Evolutionary conservation across 164 flowering plant species (phyloP).

Genomic region (Hamamelis virginiana): DNA sequence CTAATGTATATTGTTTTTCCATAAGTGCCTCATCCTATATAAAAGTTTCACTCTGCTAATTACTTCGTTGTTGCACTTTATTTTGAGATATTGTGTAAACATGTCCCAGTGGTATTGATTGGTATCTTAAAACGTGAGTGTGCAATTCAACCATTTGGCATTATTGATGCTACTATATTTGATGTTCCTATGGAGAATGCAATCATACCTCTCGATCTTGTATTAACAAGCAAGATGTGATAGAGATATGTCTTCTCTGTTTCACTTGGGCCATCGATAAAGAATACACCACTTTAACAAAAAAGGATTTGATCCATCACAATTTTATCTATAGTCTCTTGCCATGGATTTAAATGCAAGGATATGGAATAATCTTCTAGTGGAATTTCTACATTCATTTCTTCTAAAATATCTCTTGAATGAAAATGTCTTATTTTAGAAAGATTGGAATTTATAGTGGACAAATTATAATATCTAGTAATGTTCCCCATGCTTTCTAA

Average conservation of each 20-base stretch:
- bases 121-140: constrained; percentile 32
- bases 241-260: constrained; percentile 23
- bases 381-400: too few relatives aligned
- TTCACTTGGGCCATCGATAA: constrained; percentile 25
- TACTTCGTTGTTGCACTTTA: constrained; percentile 1
- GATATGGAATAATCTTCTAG: too few relatives aligned
- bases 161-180: constrained; percentile 14
- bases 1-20: background rate
- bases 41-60: background rate
- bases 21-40: constrained; percentile 19
- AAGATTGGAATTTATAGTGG: too few relatives aligned
- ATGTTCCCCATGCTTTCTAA: too few relatives aligned
- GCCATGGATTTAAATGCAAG: background rate
- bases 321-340: background rate
- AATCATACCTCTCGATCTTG: constrained; percentile 7
- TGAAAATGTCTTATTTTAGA: too few relatives aligned
- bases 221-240: constrained; percentile 7
- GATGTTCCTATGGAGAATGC: constrained; percentile 15
- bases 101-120: background rate
- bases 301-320: background rate
- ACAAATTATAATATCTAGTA: too few relatives aligned
- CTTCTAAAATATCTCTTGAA: too few relatives aligned
- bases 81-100: background rate
- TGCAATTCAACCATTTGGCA: constrained; percentile 25
- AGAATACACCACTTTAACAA: background rate